phyloP scores from a whole-genome alignment of 768 basidiomycete genomes.

The Thelephora ganbajun region DNA sequence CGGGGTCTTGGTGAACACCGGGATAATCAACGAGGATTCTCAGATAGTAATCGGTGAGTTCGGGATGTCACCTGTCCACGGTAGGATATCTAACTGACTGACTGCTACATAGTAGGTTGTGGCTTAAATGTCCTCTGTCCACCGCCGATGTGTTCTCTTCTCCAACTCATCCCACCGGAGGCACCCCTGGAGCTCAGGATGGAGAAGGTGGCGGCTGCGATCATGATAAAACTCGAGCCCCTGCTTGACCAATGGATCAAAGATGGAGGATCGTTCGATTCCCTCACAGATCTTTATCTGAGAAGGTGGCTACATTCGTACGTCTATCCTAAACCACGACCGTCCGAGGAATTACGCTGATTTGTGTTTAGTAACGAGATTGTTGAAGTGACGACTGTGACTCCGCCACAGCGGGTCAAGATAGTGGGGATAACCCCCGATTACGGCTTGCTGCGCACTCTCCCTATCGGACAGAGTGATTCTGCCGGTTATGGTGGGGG shows the following conservation, averaged over 20 bases:
- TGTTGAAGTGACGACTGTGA: slow-evolving; percentile 68
- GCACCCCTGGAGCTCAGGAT: slow-evolving; percentile 32
- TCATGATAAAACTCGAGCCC: slow-evolving; percentile 62
- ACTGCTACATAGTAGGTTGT: slow-evolving; percentile 39
- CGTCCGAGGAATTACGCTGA: not conserved
- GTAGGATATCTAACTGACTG: not conserved
- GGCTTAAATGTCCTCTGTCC: slow-evolving; percentile 80
- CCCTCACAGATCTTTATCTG: slow-evolving; percentile 72
- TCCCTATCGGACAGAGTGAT: slow-evolving; percentile 35
- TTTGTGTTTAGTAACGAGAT: slow-evolving; percentile 51
- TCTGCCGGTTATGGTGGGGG: slow-evolving; percentile 18
- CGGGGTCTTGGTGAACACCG: slow-evolving; percentile 84
- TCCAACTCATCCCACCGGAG: slow-evolving; percentile 40
- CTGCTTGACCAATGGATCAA: slow-evolving; percentile 68
- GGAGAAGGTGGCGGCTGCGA: slow-evolving; percentile 61
- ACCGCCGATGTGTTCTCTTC: slow-evolving; percentile 70
- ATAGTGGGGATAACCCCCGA: slow-evolving; percentile 81
- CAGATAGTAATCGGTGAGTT: slow-evolving; percentile 70
- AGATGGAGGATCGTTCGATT: slow-evolving; percentile 55
- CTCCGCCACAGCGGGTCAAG: slow-evolving; percentile 54
- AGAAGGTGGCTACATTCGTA: slow-evolving; percentile 86
- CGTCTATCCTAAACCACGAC: slow-evolving; percentile 20
- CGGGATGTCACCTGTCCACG: not conserved
- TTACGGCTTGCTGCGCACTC: slow-evolving; percentile 74
- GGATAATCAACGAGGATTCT: slow-evolving; percentile 56